These are phyloP conservation scores for Trifolium subterraneum DNA, from an alignment of 306 rosid genomes.

Conservation along the genomic window DNA sequence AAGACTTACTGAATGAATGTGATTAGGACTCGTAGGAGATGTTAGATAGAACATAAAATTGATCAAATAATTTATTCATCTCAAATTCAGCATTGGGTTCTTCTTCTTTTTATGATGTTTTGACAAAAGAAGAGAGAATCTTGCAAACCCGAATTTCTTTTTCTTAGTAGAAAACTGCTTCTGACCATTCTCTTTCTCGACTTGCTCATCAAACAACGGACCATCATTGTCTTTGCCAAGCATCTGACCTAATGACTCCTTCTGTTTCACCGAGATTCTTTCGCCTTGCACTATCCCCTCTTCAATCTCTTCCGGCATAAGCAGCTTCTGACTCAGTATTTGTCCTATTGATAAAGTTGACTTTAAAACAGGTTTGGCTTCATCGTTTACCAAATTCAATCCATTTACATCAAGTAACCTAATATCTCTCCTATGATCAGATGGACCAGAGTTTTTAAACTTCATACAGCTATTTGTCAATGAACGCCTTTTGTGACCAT, in stretches of 20 bases:
- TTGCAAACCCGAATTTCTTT: constrained; percentile 81
- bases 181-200: constrained; percentile 57
- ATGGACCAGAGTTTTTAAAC: constrained; percentile 66
- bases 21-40: constrained; percentile 8
- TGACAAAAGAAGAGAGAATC: constrained; percentile 67
- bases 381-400: constrained; percentile 54
- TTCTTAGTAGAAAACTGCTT: constrained; percentile 67
- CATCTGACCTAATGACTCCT: constrained; percentile 88
- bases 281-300: constrained; percentile 37
- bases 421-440: constrained; percentile 60
- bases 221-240: constrained; percentile 63
- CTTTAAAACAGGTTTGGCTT: constrained; percentile 60
- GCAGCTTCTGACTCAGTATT: constrained; percentile 79
- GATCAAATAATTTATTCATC: constrained; percentile 45
- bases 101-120: constrained; percentile 59
- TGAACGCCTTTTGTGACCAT: constrained; percentile 63
- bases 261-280: constrained; percentile 53
- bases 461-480: constrained; percentile 58
- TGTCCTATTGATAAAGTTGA: constrained; percentile 86
- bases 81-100: constrained; percentile 62
- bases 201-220: constrained; percentile 40
- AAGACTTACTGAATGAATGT: background rate
- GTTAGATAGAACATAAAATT: constrained; percentile 5
- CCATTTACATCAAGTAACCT: constrained; percentile 71
- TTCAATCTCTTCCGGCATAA: constrained; percentile 65